Evolutionary conservation across 2,329 filamentous ascomycete species (phyloP).

Genomic region (Cytospora piceicola): DNA sequence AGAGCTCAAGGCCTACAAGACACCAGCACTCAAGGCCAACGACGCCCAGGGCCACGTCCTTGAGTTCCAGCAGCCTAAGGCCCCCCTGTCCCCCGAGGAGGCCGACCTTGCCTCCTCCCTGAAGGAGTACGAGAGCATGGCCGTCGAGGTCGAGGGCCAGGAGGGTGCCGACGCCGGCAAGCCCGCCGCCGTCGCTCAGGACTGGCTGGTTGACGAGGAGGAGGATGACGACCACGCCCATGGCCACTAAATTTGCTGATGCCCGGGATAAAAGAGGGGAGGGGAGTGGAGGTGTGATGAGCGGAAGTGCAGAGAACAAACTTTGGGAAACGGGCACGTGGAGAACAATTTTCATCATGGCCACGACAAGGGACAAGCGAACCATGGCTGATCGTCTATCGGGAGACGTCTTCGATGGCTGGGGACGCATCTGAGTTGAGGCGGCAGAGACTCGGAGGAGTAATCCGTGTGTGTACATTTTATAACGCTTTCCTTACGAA

Average conservation of each 20-base stretch:
- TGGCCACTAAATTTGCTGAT: slow-evolving; percentile 48
- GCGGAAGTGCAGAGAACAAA: slow-evolving; percentile 5
- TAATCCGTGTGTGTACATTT: slow-evolving; percentile 50
- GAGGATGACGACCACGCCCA: slow-evolving; percentile 53
- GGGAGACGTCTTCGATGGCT: not conserved
- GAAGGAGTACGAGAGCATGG: slow-evolving; percentile 91
- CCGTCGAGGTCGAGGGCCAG: slow-evolving; percentile 92
- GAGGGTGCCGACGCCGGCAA: slow-evolving; percentile 63
- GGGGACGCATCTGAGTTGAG: slow-evolving; percentile 9
- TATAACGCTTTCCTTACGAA: slow-evolving; percentile 32
- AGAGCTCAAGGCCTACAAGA: slow-evolving; percentile 96
- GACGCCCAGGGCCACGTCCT: slow-evolving; percentile 92
- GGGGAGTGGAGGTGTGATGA: not conserved
- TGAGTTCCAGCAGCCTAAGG: slow-evolving; percentile 78
- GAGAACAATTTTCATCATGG: not conserved
- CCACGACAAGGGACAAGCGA: not conserved
- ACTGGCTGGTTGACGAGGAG: slow-evolving; percentile 86
- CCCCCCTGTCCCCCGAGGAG: slow-evolving; percentile 91
- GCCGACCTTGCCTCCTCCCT: slow-evolving; percentile 87
- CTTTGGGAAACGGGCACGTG: slow-evolving; percentile 1
- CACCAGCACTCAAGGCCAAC: slow-evolving; percentile 76
- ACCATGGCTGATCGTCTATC: not conserved
- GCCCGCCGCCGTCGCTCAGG: slow-evolving; percentile 60
- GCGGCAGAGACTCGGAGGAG: slow-evolving; percentile 33
- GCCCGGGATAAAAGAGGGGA: not conserved